phyloP scores from a whole-genome alignment of 2,329 filamentous ascomycete species.

The Ascocoryne sarcoides region DNA sequence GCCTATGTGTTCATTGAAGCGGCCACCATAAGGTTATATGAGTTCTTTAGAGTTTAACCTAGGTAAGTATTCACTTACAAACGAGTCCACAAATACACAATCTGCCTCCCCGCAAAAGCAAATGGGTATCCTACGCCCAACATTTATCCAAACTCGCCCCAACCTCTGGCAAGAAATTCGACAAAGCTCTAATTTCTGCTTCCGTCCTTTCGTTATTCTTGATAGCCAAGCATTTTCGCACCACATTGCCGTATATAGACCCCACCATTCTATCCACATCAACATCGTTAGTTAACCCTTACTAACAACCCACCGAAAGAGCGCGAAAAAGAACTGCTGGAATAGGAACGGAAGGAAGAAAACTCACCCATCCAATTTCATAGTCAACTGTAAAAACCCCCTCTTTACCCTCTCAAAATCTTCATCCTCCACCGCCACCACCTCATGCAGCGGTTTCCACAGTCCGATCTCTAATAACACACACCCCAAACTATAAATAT shows the following conservation, averaged over 20 bases:
- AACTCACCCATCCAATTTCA: constrained; percentile 20
- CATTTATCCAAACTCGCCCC: neutral
- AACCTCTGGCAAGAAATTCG: neutral
- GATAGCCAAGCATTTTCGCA: constrained; percentile 18
- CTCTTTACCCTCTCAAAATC: constrained; percentile 18
- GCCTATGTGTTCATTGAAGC: too few species aligned
- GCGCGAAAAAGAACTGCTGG: too few species aligned
- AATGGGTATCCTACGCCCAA: neutral
- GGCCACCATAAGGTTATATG: too few species aligned
- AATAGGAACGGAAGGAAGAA: neutral
- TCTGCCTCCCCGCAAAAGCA: neutral
- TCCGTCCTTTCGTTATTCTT: neutral
- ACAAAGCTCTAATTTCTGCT: neutral
- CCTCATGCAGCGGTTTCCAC: constrained; percentile 35
- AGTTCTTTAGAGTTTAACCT: too few species aligned
- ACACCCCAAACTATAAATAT: constrained; percentile 40
- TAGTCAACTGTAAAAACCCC: constrained; percentile 16
- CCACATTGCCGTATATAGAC: constrained; percentile 20
- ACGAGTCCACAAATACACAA: too few species aligned
- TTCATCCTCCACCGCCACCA: constrained; percentile 17
- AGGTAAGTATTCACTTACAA: too few species aligned
- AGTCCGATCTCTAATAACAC: constrained; percentile 42
- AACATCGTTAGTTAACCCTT: too few species aligned
- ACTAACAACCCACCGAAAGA: too few species aligned
- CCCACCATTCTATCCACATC: constrained; percentile 12